phyloP scores from a whole-genome alignment of 371 early-diverging fungal species.

The Choanephora cucurbitarum region DNA sequence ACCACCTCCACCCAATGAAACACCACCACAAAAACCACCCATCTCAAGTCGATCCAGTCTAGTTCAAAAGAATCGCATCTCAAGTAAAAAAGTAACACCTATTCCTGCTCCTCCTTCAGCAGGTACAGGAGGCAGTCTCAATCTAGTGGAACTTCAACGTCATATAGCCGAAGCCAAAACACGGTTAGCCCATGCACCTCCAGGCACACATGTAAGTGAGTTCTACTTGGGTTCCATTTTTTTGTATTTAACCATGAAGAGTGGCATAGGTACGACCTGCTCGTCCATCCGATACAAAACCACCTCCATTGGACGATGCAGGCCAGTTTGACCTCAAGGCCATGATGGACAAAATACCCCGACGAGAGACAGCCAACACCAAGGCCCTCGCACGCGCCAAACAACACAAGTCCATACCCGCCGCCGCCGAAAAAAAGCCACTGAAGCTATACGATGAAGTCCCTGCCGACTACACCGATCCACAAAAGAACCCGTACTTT shows the following conservation, averaged over 20 bases:
- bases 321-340: constrained; percentile 52
- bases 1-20: constrained; percentile 1
- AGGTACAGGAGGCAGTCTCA: constrained; percentile 14
- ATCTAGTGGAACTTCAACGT: constrained; percentile 46
- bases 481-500: constrained; percentile 85
- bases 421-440: constrained; percentile 44
- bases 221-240: too few relatives aligned
- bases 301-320: constrained; percentile 31
- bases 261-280: constrained; percentile 5
- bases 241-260: too few relatives aligned
- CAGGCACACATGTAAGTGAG: constrained; percentile 11
- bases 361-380: constrained; percentile 51
- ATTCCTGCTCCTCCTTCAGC: constrained; percentile 13
- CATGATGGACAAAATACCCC: constrained; percentile 58
- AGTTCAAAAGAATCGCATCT: not conserved
- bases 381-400: constrained; percentile 48
- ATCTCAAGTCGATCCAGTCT: not conserved
- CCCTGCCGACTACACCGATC: constrained; percentile 57
- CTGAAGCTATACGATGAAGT: constrained; percentile 27
- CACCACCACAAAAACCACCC: constrained; percentile 1
- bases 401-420: constrained; percentile 10
- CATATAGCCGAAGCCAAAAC: constrained; percentile 57
- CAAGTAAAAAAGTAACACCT: constrained; percentile 5
- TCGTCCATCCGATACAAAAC: constrained; percentile 11
- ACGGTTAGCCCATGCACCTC: constrained; percentile 13